Percentiles rank a stretch among this genome's conserved stretches.
Evolutionary conservation across 352 stramenopile species (phyloP).

Genomic region (Globisporangium okanoganense): DNA sequence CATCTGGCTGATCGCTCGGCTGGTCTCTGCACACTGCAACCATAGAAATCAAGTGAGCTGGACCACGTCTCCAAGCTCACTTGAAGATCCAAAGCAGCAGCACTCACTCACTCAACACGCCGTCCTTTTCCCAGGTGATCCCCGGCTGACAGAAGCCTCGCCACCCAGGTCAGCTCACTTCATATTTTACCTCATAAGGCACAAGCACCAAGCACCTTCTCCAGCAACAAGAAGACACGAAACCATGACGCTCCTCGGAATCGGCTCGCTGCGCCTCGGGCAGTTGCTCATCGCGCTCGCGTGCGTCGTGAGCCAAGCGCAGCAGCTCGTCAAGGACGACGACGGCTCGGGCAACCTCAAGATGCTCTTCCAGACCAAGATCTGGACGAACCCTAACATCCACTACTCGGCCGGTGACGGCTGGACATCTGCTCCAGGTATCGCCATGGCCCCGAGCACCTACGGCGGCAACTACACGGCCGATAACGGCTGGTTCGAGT

Average conservation of each 20-base stretch:
- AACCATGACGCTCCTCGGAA: neutral
- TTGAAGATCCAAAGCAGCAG: too few species aligned
- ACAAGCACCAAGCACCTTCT: conserved; percentile 3
- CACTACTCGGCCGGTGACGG: conserved; percentile 12
- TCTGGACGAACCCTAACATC: conserved; percentile 16
- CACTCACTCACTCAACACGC: too few species aligned
- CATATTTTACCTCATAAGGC: neutral
- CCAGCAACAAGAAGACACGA: neutral
- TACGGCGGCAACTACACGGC: conserved; percentile 23
- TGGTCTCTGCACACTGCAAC: conserved; percentile 13
- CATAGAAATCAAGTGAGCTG: conserved; percentile 13
- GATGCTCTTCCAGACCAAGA: too few species aligned
- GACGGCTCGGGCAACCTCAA: too few species aligned
- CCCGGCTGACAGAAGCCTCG: too few species aligned
- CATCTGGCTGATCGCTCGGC: neutral
- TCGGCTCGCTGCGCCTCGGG: too few species aligned
- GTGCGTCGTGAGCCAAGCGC: too few species aligned
- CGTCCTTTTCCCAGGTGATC: neutral
- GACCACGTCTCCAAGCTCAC: too few species aligned
- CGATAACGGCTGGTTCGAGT: conserved; percentile 32
- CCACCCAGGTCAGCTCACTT: neutral
- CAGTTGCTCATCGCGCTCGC: too few species aligned
- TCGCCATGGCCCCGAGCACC: conserved; percentile 16
- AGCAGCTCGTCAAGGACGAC: too few species aligned
- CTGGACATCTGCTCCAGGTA: conserved; percentile 11